Evolutionary conservation across 139 green algal species (phyloP).

Genomic region (Parachlorella kessleri): DNA sequence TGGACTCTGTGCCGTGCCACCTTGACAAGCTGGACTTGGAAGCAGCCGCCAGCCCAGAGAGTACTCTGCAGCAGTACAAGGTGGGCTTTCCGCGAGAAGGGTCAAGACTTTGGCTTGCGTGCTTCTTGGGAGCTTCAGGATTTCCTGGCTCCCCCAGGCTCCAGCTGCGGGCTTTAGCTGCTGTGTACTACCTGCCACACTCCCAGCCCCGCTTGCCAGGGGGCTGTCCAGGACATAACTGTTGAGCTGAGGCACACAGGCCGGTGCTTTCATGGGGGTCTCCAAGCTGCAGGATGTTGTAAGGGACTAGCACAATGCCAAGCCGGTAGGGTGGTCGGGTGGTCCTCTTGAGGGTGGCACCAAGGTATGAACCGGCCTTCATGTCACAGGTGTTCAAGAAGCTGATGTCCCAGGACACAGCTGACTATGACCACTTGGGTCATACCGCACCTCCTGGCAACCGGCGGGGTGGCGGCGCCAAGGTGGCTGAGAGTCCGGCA

Average conservation of each 20-base stretch:
- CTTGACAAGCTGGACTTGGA: constrained; percentile 31
- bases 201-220: too few relatives aligned
- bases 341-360: constrained; percentile 11
- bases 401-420: constrained; percentile 54
- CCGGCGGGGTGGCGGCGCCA: background rate
- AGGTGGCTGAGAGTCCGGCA: background rate
- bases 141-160: too few relatives aligned
- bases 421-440: constrained; percentile 44
- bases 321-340: background rate
- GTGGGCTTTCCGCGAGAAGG: too few relatives aligned
- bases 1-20: constrained; percentile 1
- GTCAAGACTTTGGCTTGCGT: too few relatives aligned
- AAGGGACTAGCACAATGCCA: background rate
- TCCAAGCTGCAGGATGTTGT: constrained; percentile 3
- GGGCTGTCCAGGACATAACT: too few relatives aligned
- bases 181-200: too few relatives aligned
- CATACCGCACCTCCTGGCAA: background rate
- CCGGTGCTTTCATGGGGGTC: background rate
- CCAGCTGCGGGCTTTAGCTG: too few relatives aligned
- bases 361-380: background rate
- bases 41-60: constrained; percentile 19
- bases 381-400: constrained; percentile 46
- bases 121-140: too few relatives aligned
- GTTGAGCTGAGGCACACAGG: background rate
- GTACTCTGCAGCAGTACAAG: constrained; percentile 28